phyloP scores from a whole-genome alignment of 371 early-diverging fungal species.

The Blakeslea trispora region DNA sequence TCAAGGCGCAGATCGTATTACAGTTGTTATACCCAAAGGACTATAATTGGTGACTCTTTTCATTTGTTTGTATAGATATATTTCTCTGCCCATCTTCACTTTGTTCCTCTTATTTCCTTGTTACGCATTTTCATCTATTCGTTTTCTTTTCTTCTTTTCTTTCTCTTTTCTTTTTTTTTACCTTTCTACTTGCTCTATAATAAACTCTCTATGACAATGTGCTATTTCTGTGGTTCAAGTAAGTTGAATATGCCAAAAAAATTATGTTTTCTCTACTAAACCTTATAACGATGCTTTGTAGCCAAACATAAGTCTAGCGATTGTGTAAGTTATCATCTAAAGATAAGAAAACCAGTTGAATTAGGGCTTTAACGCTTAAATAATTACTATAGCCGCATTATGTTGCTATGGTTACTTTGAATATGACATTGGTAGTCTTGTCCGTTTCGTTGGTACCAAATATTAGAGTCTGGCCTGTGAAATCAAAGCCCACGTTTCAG shows the following conservation, averaged over 20 bases:
- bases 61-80: neutral
- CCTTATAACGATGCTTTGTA: neutral
- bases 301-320: slow-evolving; percentile 23
- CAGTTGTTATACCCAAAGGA: slow-evolving; percentile 64
- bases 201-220: slow-evolving; percentile 4
- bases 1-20: slow-evolving; percentile 47
- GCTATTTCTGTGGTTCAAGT: slow-evolving; percentile 26
- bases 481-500: neutral
- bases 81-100: neutral
- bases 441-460: neutral
- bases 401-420: neutral
- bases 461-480: neutral
- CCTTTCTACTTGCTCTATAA: neutral
- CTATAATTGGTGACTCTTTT: slow-evolving; percentile 21
- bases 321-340: slow-evolving; percentile 15
- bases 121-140: neutral
- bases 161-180: slow-evolving; percentile 1
- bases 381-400: slow-evolving; percentile 3
- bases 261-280: neutral
- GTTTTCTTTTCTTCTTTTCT: neutral
- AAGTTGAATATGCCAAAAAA: slow-evolving; percentile 2
- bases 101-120: neutral
- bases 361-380: no score
- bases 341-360: neutral
- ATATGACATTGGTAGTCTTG: neutral